Evolutionary conservation across 768 basidiomycete genomes (phyloP), one percentile per base, ranked within the genome.

Genomic region (Infundibulicybe gibba): DNA sequence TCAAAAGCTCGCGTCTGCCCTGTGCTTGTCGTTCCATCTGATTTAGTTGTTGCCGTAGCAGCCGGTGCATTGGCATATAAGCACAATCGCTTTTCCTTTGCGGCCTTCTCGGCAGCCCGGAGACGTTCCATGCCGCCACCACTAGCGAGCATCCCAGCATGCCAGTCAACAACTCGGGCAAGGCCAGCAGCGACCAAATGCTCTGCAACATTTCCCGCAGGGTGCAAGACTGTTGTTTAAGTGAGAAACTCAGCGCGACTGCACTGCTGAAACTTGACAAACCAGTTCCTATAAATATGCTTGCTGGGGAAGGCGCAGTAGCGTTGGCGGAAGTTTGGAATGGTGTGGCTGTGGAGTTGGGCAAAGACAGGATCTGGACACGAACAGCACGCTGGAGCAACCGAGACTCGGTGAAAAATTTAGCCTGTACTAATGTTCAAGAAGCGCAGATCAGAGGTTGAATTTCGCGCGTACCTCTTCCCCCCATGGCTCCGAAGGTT

Each of bases 151-250:
- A 98, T 87, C 16, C 94, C 94, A 13, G 95, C 94, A 63, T 99
- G 95, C 94, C 94, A 97, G 61, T 95, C 94, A 49, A 98, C 86
- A 42, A 97, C 78, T 48, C 91, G 86, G 14, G 94, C 95, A 2
- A 97, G 74, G 21, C 95, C 94, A 39, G 81, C 79, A 3, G 77
- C 80, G 21, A 92, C 83, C 33, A 99, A 75, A 64, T 88, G 83
- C 55, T 95, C 91, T 11, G 93, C 94, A 19, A 99, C 86, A 65
- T 97, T 97, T 30, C 95, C 95, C 14, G 85, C 90, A 8, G 95
- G 94, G 61, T 98, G 95, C 35, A 90, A 68, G 11, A 91, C 87
- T 90, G 39, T 2, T 40, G 14, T 41, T 33, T 43, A 37, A 49
- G 11, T n/a, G 35, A 8, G 40, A 38, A 40, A 41, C 47, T 32